These are phyloP conservation scores for Aspergillus cavernicola DNA, from an alignment of 495 filamentous ascomycete genomes.

Conservation along the genomic window DNA sequence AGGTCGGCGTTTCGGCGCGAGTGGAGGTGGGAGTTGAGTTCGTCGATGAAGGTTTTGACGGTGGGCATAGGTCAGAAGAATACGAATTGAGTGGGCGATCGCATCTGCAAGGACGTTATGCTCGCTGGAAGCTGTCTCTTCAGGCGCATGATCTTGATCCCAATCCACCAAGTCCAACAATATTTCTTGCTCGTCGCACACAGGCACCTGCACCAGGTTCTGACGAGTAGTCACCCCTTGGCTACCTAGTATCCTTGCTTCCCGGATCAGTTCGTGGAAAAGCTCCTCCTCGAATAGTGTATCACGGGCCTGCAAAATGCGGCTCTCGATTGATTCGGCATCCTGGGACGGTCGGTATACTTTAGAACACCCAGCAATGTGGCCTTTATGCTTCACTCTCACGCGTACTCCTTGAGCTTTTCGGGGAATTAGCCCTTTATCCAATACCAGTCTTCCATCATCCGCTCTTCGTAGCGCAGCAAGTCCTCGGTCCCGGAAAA, in stretches of 20 bases:
- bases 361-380: constrained; percentile 39
- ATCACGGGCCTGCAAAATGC: constrained; percentile 78
- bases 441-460: constrained; percentile 70
- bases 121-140: constrained; percentile 8
- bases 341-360: constrained; percentile 30
- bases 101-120: constrained; percentile 49
- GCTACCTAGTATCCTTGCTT: constrained; percentile 65
- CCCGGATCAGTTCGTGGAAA: constrained; percentile 84
- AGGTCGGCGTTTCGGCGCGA: constrained; percentile 47
- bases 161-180: constrained; percentile 63
- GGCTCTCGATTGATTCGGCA: constrained; percentile 50
- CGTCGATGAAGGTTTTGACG: constrained; percentile 61
- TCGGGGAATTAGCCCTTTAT: constrained; percentile 57
- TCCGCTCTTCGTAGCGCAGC: constrained; percentile 70
- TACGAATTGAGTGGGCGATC: constrained; percentile 56
- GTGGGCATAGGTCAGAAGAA: constrained; percentile 71
- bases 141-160: constrained; percentile 32
- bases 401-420: constrained; percentile 65
- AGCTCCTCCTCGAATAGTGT: constrained; percentile 88
- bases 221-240: constrained; percentile 61
- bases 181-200: constrained; percentile 50
- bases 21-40: constrained; percentile 56
- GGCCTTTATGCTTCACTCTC: constrained; percentile 40
- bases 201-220: constrained; percentile 55
- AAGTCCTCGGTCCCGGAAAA: constrained; percentile 74